Conservation (phyloP, 176 grass and related monocot genomes). For the Bolboschoenus planiculmis region DNA sequence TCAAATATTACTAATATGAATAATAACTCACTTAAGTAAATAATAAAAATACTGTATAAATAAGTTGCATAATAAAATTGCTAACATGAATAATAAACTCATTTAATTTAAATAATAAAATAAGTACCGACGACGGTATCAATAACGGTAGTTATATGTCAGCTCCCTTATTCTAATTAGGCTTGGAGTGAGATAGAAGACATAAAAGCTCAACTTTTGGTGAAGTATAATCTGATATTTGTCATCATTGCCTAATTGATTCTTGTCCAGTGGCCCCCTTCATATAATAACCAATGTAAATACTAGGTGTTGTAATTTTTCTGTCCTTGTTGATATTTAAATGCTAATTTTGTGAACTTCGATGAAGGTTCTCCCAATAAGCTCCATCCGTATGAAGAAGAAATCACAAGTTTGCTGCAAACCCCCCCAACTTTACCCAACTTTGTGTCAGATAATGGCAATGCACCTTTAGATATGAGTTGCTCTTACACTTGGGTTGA, state of each 20-base stretch:
- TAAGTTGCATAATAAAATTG: too few relatives aligned
- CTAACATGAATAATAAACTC: too few relatives aligned
- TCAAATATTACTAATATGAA: too few relatives aligned
- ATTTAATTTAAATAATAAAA: too few relatives aligned
- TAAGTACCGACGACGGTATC: too few relatives aligned
- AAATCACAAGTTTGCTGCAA: conserved; percentile 59
- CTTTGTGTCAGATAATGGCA: conserved; percentile 20
- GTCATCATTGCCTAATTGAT: background rate
- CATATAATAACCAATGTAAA: background rate
- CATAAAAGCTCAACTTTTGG: background rate
- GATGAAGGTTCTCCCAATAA: conserved; percentile 44
- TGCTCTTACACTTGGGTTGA: conserved; percentile 59
- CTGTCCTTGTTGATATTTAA: background rate
- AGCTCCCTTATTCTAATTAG: background rate
- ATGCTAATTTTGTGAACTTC: conserved; percentile 23
- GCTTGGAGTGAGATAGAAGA: background rate
- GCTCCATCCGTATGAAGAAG: conserved; percentile 68
- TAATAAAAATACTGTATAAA: too few relatives aligned
- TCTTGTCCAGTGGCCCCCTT: background rate
- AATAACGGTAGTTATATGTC: too few relatives aligned
- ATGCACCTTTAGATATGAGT: conserved; percentile 34
- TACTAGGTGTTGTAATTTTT: background rate
- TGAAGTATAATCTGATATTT: background rate
- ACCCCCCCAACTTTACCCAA: conserved; percentile 32
- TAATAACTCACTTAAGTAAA: too few relatives aligned